A percentile compares a stretch with the other conserved stretches of the same genome.
These are phyloP conservation scores for Zoysia pacifica DNA, from an alignment of 176 grass and related monocot genomes.

Conservation along the genomic window DNA sequence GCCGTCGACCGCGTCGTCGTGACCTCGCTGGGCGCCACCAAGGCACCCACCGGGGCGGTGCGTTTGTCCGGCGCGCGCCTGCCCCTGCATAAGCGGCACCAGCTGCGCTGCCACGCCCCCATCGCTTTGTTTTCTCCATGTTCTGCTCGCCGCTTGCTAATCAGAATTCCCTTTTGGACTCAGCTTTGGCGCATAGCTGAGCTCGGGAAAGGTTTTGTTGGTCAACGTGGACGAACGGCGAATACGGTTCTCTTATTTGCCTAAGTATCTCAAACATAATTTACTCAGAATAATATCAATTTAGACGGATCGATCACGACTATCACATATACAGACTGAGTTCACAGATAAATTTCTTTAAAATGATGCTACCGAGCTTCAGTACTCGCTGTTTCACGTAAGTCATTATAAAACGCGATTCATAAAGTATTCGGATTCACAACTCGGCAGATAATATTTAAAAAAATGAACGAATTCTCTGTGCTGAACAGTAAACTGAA, in stretches of 20 bases:
- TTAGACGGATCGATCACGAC: neutral
- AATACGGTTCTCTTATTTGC: too few species aligned
- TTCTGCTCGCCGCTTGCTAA: slow-evolving; percentile 18
- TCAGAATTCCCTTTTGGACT: neutral
- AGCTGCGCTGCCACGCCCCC: neutral
- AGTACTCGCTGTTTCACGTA: neutral
- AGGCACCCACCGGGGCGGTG: slow-evolving; percentile 38
- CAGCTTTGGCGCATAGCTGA: neutral
- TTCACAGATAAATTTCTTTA: neutral
- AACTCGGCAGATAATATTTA: neutral
- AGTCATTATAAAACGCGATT: neutral
- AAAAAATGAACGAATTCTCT: neutral
- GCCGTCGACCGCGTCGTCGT: slow-evolving; percentile 14
- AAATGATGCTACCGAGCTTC: neutral
- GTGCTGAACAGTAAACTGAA: neutral
- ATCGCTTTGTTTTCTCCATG: neutral
- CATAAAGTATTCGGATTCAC: neutral
- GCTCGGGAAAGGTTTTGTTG: neutral
- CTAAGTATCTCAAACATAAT: neutral
- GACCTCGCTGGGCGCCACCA: slow-evolving; percentile 25
- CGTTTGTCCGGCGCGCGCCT: slow-evolving; percentile 32
- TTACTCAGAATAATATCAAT: neutral
- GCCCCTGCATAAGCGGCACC: slow-evolving; percentile 1
- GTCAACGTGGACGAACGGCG: too few species aligned
- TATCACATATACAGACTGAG: too few species aligned